These are phyloP conservation scores for Meredithiella fracta DNA, from an alignment of 2,329 filamentous ascomycete species.

Conservation along the genomic window DNA sequence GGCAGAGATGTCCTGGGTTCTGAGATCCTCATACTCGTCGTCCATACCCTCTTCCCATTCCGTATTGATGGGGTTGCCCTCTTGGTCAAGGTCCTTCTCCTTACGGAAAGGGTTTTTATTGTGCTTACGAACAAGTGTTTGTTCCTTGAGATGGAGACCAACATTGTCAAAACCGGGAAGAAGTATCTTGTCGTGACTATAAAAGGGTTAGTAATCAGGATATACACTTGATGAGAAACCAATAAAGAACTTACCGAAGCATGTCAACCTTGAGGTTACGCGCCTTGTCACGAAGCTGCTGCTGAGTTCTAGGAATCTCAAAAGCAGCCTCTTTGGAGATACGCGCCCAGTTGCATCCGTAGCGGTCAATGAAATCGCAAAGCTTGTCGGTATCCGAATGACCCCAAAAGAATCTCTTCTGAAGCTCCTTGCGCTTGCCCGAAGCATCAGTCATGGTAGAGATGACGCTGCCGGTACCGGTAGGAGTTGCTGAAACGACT, in stretches of 20 bases:
- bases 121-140: constrained; percentile 22
- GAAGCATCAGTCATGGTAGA: constrained; percentile 9
- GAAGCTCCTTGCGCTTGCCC: constrained; percentile 11
- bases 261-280: constrained; percentile 38
- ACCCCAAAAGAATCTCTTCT: constrained; percentile 18
- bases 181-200: constrained; percentile 26
- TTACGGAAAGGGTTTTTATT: constrained; percentile 34
- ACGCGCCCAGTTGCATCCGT: constrained; percentile 15
- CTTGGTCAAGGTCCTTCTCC: constrained; percentile 29
- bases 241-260: constrained; percentile 23
- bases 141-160: constrained; percentile 34
- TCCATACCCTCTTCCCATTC: constrained; percentile 14
- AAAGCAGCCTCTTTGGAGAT: constrained; percentile 13
- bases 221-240: background rate
- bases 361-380: constrained; percentile 11
- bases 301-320: constrained; percentile 30
- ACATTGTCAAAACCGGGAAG: constrained; percentile 35
- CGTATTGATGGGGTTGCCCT: constrained; percentile 26
- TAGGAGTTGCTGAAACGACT: background rate
- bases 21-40: constrained; percentile 10
- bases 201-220: background rate
- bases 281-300: constrained; percentile 42
- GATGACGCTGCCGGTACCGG: background rate
- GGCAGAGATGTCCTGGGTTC: background rate
- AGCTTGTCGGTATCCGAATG: constrained; percentile 12